Evolutionary conservation across 2,329 filamentous ascomycete species (phyloP), one percentile per base, ranked within the genome.

Genomic region (Ascochyta fabae): DNA sequence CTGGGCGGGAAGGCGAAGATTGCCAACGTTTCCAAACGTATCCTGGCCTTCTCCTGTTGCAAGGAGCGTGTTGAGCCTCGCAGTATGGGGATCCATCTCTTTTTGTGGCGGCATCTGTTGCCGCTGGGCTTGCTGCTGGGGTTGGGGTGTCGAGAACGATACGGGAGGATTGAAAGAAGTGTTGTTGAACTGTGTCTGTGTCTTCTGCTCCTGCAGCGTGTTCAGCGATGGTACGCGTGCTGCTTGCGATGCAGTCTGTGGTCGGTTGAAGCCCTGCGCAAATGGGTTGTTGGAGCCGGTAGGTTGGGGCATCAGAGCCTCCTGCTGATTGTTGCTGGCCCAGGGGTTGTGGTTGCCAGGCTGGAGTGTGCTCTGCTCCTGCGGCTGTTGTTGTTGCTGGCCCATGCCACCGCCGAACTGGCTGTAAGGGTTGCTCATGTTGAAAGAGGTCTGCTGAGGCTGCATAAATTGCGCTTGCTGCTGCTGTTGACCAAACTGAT

Each of bases 251-350:
- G 87, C 71, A 79, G 86, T 70, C 81, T 88, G 79, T 64, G 84
- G 79, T 54, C 83, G 80, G 56, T 77, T 77, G 69, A 89, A 86
- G n/a, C 88, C 84, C 12, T 85, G 82, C 24, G 95, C 94, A 71
- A 99, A 99, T 2, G 95, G 95, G 73, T 99, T 99, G 81, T 99
- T 99, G 15, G 95, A 98, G 43, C 95, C 95, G 3, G 95, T 99
- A 3, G 91, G 89, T 72, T 92, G 89, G 4, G 92, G 90, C 72
- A 90, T 88, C 60, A 97, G 78, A 2, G 88, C 78, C 48, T 89
- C 84, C n/a, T 86, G 80, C 40, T 85, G 81, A 60, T 84, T 84
- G 46, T 74, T 71, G 9, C 68, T 67, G 23, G 91, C 90, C 91
- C 94, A 99, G 0, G 95, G 95, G 74, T 99, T 99, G 79, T 98